Conservation (phyloP, 768 basidiomycete genomes). For the Leccinum imitatum region DNA sequence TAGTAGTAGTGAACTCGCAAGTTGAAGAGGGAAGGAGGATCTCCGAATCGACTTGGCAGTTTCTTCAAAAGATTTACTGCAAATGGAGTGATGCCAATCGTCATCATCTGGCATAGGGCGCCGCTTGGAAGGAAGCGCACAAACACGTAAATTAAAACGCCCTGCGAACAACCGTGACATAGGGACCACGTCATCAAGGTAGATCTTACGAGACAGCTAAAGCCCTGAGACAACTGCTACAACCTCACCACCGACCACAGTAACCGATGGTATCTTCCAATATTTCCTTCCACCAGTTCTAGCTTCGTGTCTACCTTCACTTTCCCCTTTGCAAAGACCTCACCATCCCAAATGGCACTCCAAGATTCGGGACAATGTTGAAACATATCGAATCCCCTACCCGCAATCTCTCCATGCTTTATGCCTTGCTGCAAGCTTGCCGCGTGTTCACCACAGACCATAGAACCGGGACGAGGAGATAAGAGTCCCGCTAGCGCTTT, state of each 20-base stretch:
- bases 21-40: constrained; percentile 44
- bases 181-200: constrained; percentile 52
- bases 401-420: neutral
- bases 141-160: constrained; percentile 66
- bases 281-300: neutral
- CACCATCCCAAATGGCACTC: constrained; percentile 39
- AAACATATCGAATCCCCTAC: constrained; percentile 17
- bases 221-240: constrained; percentile 1
- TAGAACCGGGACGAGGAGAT: constrained; percentile 30
- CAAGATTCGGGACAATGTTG: constrained; percentile 37
- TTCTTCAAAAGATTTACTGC: constrained; percentile 60
- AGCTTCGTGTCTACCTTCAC: constrained; percentile 11
- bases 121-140: constrained; percentile 79
- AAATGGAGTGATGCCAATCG: constrained; percentile 76
- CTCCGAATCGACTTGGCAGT: constrained; percentile 40
- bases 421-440: constrained; percentile 11
- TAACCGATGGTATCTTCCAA: constrained; percentile 5
- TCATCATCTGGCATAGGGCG: constrained; percentile 37
- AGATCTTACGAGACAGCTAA: constrained; percentile 32
- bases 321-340: constrained; percentile 27
- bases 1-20: constrained; percentile 34
- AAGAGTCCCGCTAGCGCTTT: constrained; percentile 29
- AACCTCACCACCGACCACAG: constrained; percentile 30
- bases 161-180: constrained; percentile 32
- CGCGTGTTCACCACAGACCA: constrained; percentile 31